phyloP scores from a whole-genome alignment of 805 yeast genomes.

The Metschnikowia kunwiensis region DNA sequence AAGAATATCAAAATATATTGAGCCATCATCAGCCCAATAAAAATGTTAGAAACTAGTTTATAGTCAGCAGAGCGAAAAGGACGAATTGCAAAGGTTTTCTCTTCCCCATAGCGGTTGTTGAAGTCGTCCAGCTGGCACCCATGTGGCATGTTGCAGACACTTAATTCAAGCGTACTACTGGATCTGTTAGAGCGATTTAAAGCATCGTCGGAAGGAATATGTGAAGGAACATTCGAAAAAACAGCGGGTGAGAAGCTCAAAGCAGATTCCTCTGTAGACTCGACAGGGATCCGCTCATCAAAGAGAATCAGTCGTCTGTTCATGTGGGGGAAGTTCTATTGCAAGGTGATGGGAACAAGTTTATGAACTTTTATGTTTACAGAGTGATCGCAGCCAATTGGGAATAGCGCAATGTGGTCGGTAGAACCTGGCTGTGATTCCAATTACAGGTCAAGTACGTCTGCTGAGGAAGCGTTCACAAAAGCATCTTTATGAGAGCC shows the following conservation, averaged over 20 bases:
- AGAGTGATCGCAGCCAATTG: too few species aligned
- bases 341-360: conserved; percentile 3
- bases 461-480: too few species aligned
- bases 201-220: background rate
- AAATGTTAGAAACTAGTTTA: conserved; percentile 8
- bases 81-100: background rate
- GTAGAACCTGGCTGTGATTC: too few species aligned
- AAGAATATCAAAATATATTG: conserved; percentile 31
- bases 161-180: conserved; percentile 1
- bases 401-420: too few species aligned
- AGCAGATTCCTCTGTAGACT: background rate
- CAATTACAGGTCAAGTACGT: too few species aligned
- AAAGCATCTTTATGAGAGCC: too few species aligned
- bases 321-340: background rate
- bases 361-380: too few species aligned
- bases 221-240: background rate
- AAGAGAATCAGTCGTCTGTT: conserved; percentile 10
- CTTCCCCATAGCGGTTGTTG: too few species aligned
- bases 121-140: too few species aligned
- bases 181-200: conserved; percentile 1
- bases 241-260: background rate
- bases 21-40: conserved; percentile 19
- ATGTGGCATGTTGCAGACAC: background rate
- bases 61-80: conserved; percentile 9
- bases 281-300: conserved; percentile 6